Percentiles rank a stretch among this genome's conserved stretches.
Conservation (phyloP, 441 rosid species). For the Breynia disticha region DNA sequence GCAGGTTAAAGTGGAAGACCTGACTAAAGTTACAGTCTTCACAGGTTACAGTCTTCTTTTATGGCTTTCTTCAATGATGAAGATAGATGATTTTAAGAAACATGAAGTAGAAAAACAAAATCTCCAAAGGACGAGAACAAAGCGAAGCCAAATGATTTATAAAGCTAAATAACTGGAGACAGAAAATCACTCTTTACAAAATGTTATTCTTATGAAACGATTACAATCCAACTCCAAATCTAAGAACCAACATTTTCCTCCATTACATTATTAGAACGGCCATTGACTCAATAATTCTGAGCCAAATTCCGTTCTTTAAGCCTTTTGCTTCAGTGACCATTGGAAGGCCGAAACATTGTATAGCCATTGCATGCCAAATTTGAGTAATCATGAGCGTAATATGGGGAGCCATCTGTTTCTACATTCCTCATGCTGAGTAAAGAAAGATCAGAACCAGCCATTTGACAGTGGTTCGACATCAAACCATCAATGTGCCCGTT, state of each 20-base stretch:
- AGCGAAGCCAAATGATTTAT: too few relatives aligned
- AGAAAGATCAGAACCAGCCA: conserved; percentile 51
- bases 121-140: too few relatives aligned
- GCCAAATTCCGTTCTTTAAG: background rate
- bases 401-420: conserved; percentile 42
- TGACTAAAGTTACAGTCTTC: too few relatives aligned
- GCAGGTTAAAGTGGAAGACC: too few relatives aligned
- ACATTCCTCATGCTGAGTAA: conserved; percentile 42
- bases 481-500: conserved; percentile 59
- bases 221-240: conserved; percentile 20
- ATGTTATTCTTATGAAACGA: conserved; percentile 26
- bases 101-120: too few relatives aligned
- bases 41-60: too few relatives aligned
- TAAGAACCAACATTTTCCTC: conserved; percentile 15
- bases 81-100: too few relatives aligned
- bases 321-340: conserved; percentile 65
- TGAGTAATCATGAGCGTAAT: conserved; percentile 32
- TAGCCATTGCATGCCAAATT: conserved; percentile 53
- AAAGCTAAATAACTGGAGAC: conserved; percentile 22
- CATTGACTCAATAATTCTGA: conserved; percentile 9
- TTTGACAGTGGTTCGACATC: conserved; percentile 52
- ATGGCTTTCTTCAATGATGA: too few relatives aligned
- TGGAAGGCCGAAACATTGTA: conserved; percentile 60
- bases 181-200: conserved; percentile 42
- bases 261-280: conserved; percentile 17